A percentile compares a stretch with the other conserved stretches of the same genome.
Conservation (phyloP, 164 flowering plant species). For the Nelumbo lutea region DNA sequence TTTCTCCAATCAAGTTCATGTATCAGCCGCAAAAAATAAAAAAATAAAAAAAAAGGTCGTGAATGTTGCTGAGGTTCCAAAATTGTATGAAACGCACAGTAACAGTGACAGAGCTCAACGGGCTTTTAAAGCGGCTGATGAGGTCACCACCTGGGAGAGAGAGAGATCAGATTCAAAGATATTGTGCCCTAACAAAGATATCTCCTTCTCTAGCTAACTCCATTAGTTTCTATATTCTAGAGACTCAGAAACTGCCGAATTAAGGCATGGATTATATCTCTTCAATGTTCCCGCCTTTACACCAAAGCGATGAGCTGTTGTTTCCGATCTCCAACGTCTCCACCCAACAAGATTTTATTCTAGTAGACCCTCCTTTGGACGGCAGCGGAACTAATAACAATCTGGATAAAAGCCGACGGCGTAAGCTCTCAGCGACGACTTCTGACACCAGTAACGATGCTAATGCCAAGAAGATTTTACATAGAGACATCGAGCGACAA, state of each 20-base stretch:
- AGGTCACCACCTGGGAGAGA: not conserved
- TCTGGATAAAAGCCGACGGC: not conserved
- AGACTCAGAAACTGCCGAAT: not conserved
- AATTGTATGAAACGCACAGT: no score
- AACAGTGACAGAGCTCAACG: not conserved
- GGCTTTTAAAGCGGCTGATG: not conserved
- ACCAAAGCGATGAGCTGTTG: conserved; percentile 16
- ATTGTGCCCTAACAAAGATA: not conserved
- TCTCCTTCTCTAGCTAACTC: not conserved
- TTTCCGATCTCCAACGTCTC: conserved; percentile 3
- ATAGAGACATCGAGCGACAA: not conserved
- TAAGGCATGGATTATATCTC: conserved; percentile 1
- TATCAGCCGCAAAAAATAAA: no score
- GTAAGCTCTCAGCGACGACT: not conserved
- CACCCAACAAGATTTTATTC: not conserved
- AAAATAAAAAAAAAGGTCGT: no score
- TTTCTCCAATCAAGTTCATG: no score
- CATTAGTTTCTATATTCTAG: no score
- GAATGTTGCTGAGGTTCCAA: not conserved
- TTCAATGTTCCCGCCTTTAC: conserved; percentile 14
- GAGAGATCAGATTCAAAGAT: conserved; percentile 10
- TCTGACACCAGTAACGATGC: not conserved
- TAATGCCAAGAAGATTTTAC: not conserved
- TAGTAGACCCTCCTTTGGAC: not conserved
- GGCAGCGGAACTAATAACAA: not conserved